These are phyloP conservation scores for Solidago caesia DNA, from an alignment of 129 eudicot species.

Conservation along the genomic window DNA sequence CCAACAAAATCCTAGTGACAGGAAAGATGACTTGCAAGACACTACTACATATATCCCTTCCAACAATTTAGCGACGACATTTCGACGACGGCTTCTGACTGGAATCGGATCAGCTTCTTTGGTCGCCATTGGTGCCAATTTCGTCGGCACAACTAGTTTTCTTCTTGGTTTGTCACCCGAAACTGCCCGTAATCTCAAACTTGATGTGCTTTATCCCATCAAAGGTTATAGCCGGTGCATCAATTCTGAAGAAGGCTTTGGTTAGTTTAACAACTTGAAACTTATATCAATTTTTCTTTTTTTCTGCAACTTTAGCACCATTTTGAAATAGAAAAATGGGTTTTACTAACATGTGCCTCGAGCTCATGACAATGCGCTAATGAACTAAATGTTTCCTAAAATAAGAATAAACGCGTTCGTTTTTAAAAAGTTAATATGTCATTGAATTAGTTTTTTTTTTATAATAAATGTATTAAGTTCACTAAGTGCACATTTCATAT, in stretches of 20 bases:
- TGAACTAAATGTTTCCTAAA: too few relatives aligned
- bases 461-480: too few relatives aligned
- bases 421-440: too few relatives aligned
- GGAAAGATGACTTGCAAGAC: constrained; percentile 34
- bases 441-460: too few relatives aligned
- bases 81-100: constrained; percentile 64
- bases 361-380: not conserved
- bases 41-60: constrained; percentile 8
- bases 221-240: constrained; percentile 75
- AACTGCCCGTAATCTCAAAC: constrained; percentile 60
- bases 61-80: constrained; percentile 47
- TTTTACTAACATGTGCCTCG: not conserved
- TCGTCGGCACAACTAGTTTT: constrained; percentile 81
- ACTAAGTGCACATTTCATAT: too few relatives aligned
- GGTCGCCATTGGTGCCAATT: constrained; percentile 81
- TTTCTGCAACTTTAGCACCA: too few relatives aligned
- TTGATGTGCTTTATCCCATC: constrained; percentile 83
- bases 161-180: constrained; percentile 81
- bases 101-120: constrained; percentile 81
- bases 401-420: too few relatives aligned
- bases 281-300: not conserved
- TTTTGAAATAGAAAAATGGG: too few relatives aligned
- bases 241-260: constrained; percentile 68
- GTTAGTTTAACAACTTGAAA: constrained; percentile 42
- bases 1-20: constrained; percentile 53